Evolutionary conservation across 495 filamentous ascomycete species (phyloP).

Genomic region (Pseudoneurospora amorphoporcata): DNA sequence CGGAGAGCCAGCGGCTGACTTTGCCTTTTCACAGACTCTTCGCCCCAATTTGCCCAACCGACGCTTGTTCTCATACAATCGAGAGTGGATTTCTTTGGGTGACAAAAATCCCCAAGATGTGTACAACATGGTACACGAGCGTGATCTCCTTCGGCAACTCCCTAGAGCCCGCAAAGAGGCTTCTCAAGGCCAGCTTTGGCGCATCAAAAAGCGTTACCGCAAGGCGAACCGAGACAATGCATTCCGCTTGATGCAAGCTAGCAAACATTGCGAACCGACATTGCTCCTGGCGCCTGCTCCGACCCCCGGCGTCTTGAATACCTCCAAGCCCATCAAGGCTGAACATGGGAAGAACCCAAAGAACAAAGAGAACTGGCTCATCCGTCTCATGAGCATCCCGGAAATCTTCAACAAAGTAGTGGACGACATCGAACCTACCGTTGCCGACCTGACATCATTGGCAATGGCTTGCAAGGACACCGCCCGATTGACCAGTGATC

Average conservation of each 20-base stretch:
- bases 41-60: not conserved
- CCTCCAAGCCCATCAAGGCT: not conserved
- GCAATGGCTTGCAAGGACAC: slow-evolving; percentile 5
- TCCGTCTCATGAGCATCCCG: not conserved
- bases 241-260: not conserved
- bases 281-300: not conserved
- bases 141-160: not conserved
- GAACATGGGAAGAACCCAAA: not conserved
- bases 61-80: not conserved
- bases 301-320: not conserved
- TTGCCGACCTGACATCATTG: slow-evolving; percentile 9
- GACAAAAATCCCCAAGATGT: not conserved
- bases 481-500: not conserved
- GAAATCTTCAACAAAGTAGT: slow-evolving; percentile 4
- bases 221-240: not conserved
- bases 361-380: not conserved
- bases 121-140: not conserved
- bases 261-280: not conserved
- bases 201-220: not conserved
- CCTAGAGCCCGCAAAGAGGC: not conserved
- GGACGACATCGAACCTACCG: not conserved
- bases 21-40: not conserved
- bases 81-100: not conserved
- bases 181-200: not conserved
- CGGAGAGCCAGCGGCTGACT: not conserved